Conservation (phyloP, 257 asterid genomes). For the Scutellaria baicalensis region DNA sequence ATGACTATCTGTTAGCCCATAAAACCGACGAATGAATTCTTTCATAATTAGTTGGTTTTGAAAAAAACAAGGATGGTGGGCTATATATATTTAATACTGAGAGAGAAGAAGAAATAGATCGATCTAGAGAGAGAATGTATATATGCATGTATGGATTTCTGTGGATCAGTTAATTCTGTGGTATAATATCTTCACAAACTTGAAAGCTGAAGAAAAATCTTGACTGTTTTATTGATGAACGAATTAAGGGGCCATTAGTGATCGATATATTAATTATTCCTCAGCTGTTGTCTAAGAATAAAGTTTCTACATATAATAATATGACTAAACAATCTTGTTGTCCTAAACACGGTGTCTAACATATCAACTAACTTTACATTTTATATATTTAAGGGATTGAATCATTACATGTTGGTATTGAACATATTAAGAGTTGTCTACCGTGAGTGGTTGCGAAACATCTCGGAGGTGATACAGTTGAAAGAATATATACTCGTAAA, state of each 20-base stretch:
- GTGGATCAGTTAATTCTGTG: neutral
- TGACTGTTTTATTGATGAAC: neutral
- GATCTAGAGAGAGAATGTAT: neutral
- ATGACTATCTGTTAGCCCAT: neutral
- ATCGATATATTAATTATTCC: neutral
- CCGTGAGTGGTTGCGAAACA: too few relatives aligned
- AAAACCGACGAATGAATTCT: constrained; percentile 12
- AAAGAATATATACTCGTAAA: too few relatives aligned
- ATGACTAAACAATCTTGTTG: too few relatives aligned
- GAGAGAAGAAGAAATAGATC: too few relatives aligned
- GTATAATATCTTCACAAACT: neutral
- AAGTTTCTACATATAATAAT: too few relatives aligned
- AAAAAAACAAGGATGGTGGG: neutral
- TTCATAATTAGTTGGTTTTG: neutral
- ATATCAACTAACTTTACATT: too few relatives aligned
- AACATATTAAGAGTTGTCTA: too few relatives aligned
- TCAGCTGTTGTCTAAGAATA: neutral
- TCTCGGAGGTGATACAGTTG: too few relatives aligned
- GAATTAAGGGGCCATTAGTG: neutral
- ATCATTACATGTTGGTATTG: too few relatives aligned
- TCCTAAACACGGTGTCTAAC: too few relatives aligned
- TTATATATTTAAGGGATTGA: too few relatives aligned
- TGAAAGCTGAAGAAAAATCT: neutral
- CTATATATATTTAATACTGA: neutral
- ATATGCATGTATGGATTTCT: neutral